phyloP scores from a whole-genome alignment of 345 rosid genomes.

The Laguncularia racemosa region DNA sequence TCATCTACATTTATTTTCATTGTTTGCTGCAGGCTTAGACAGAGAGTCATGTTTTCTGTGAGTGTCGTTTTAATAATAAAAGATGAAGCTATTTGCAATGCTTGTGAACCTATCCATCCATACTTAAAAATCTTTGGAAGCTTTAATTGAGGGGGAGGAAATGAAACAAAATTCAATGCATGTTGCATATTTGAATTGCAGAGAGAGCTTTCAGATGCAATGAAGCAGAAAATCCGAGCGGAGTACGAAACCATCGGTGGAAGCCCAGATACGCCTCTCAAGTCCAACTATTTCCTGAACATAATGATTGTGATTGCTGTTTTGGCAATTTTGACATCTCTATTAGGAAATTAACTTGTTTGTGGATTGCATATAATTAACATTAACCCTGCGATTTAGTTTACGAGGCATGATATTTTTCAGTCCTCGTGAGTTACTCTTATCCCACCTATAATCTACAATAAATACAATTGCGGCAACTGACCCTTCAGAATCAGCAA shows the following conservation, averaged over 20 bases:
- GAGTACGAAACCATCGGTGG: constrained; percentile 81
- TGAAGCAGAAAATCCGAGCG: constrained; percentile 91
- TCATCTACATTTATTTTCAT: constrained; percentile 27
- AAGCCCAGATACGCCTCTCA: constrained; percentile 71
- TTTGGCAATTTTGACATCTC: constrained; percentile 55
- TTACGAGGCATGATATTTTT: too few species aligned
- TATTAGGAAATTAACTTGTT: constrained; percentile 41
- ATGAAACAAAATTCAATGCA: constrained; percentile 37
- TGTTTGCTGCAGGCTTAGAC: constrained; percentile 56
- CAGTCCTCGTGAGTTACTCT: too few species aligned
- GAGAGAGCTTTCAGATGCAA: constrained; percentile 75
- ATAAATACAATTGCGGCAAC: too few species aligned
- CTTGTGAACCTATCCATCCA: constrained; percentile 29
- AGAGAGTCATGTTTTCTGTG: constrained; percentile 38
- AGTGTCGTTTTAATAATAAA: constrained; percentile 27
- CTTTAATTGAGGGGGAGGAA: constrained; percentile 23
- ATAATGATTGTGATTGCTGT: constrained; percentile 66
- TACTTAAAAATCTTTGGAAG: constrained; percentile 19
- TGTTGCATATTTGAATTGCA: constrained; percentile 52
- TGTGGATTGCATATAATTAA: constrained; percentile 1
- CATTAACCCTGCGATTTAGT: not conserved
- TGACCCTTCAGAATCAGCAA: too few species aligned
- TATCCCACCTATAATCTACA: too few species aligned
- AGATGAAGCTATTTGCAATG: constrained; percentile 34
- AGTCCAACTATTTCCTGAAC: constrained; percentile 74